Percentiles rank a stretch among this genome's conserved stretches.
These are phyloP conservation scores for Schizophyllum amplum DNA, from an alignment of 1,284 basidiomycete genomes.

Conservation along the genomic window DNA sequence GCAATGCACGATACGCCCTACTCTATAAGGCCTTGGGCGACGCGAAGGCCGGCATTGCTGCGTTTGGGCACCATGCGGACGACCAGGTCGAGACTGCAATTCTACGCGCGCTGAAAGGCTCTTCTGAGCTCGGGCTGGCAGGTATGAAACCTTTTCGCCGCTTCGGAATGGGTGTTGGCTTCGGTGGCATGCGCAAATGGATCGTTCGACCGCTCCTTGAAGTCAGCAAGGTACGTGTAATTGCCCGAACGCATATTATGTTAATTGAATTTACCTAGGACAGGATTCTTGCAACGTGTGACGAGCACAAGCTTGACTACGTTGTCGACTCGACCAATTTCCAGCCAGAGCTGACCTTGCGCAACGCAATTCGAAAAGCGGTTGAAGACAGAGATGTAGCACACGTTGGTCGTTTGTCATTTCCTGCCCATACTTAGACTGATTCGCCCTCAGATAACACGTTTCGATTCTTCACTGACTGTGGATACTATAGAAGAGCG, in stretches of 20 bases:
- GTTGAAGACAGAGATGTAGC: conserved; percentile 13
- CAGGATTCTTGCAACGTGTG: conserved; percentile 67
- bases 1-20: conserved; percentile 47
- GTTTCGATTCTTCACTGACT: background rate
- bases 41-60: conserved; percentile 33
- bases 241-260: background rate
- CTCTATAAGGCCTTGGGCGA: conserved; percentile 43
- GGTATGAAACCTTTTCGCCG: conserved; percentile 59
- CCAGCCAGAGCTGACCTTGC: conserved; percentile 57
- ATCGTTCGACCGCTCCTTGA: conserved; percentile 60
- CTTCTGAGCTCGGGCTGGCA: conserved; percentile 43
- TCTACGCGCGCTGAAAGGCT: conserved; percentile 55
- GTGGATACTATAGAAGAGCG: conserved; percentile 26
- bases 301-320: conserved; percentile 49
- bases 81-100: conserved; percentile 75
- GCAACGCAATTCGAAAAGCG: conserved; percentile 58
- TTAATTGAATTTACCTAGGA: conserved; percentile 36
- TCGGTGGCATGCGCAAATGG: conserved; percentile 55
- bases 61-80: conserved; percentile 68
- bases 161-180: conserved; percentile 71
- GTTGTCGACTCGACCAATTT: conserved; percentile 63
- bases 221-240: conserved; percentile 50
- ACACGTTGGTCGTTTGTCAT: conserved; percentile 10
- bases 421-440: background rate
- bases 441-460: background rate